phyloP scores from a whole-genome alignment of 345 rosid genomes.

The Pistacia atlantica region DNA sequence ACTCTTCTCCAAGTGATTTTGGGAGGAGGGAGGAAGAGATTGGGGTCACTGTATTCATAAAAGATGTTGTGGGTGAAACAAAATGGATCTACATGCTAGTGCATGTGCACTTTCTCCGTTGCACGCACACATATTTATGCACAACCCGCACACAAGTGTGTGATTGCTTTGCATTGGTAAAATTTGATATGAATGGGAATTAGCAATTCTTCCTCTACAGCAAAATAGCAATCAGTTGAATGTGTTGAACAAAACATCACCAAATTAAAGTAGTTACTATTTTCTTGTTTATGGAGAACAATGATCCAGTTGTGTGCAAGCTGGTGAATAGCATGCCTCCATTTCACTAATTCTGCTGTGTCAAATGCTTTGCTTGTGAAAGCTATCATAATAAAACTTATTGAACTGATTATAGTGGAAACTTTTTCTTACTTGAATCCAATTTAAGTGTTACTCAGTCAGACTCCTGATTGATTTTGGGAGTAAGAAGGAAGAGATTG shows the following conservation, averaged over 20 bases:
- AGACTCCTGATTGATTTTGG: neutral
- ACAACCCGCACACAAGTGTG: neutral
- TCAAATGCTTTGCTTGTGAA: too few relatives aligned
- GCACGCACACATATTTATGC: neutral
- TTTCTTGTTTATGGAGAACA: neutral
- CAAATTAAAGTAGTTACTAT: neutral
- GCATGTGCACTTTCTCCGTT: neutral
- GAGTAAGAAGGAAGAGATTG: neutral
- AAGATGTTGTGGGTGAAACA: neutral
- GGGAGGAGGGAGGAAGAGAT: neutral
- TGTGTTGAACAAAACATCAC: neutral
- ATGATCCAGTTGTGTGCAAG: neutral
- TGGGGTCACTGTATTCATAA: neutral
- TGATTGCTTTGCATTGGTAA: neutral
- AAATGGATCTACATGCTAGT: neutral
- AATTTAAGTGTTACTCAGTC: constrained; percentile 3
- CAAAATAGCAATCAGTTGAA: neutral
- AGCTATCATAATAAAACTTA: neutral
- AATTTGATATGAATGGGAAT: constrained; percentile 4
- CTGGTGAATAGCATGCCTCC: neutral
- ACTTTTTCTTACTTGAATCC: constrained; percentile 1
- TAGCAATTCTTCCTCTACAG: neutral
- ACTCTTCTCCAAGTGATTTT: neutral
- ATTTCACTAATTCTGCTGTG: neutral
- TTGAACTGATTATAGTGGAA: neutral